Conservation (phyloP, 306 rosid species). For the Cajanus cajan region DNA sequence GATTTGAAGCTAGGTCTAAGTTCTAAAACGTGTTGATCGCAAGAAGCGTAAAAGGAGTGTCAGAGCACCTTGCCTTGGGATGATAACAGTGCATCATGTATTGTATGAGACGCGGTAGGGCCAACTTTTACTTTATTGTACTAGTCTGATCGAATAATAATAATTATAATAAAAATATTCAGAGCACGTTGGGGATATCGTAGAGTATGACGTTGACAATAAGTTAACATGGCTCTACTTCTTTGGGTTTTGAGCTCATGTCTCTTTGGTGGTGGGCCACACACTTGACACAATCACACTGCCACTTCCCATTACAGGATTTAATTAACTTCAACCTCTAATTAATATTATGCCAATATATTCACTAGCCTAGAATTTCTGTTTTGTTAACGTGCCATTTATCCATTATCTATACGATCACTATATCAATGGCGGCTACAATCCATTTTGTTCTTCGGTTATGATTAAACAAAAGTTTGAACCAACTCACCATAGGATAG, state of each 20-base stretch:
- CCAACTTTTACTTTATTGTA: background rate
- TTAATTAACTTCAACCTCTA: background rate
- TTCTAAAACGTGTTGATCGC: constrained; percentile 42
- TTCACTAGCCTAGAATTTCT: too few relatives aligned
- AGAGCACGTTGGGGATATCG: constrained; percentile 3
- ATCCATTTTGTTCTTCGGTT: background rate
- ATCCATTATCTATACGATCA: background rate
- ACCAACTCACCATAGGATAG: background rate
- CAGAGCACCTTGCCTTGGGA: background rate
- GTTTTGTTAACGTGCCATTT: too few relatives aligned
- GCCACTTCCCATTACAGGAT: background rate
- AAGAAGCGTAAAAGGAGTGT: constrained; percentile 47
- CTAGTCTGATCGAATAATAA: background rate
- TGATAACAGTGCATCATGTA: background rate
- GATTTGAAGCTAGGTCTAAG: constrained; percentile 20
- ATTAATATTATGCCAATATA: background rate
- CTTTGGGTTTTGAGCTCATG: background rate
- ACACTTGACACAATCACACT: background rate
- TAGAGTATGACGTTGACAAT: constrained; percentile 21
- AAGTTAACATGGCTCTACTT: background rate
- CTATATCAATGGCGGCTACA: constrained; percentile 12
- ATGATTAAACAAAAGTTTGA: background rate
- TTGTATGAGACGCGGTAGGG: constrained; percentile 26
- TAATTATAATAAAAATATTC: background rate
- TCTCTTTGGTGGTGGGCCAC: constrained; percentile 21